Evolutionary conservation across 257 asterid species (phyloP).

Genomic region (Leptodermis oblonga): DNA sequence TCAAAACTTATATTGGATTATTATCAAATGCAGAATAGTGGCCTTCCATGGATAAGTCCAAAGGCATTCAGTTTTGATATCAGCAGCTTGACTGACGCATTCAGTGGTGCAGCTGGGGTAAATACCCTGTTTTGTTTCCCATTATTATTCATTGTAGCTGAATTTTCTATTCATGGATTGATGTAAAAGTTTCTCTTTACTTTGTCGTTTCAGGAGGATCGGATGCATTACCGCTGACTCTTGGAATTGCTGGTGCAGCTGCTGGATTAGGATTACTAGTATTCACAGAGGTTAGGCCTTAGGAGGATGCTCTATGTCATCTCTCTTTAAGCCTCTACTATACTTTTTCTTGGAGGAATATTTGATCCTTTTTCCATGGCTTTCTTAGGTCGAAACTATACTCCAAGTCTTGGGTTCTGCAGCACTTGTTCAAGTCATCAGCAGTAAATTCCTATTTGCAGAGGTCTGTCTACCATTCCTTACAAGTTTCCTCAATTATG

Average conservation of each 20-base stretch:
- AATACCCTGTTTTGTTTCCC: constrained; percentile 5
- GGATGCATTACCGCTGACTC: constrained; percentile 47
- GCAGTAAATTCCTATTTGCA: constrained; percentile 85
- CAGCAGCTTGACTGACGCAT: constrained; percentile 38
- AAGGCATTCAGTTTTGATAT: constrained; percentile 44
- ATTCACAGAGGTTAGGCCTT: constrained; percentile 94
- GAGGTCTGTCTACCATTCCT: constrained; percentile 47
- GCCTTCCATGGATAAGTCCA: constrained; percentile 84
- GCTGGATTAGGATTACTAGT: constrained; percentile 70
- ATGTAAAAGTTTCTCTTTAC: background rate
- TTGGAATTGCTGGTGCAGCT: constrained; percentile 75
- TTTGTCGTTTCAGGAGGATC: constrained; percentile 43
- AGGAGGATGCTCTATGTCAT: too few species aligned
- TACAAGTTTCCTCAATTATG: too few species aligned
- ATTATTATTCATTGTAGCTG: too few species aligned
- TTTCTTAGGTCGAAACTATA: constrained; percentile 74
- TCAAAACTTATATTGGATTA: background rate
- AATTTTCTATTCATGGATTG: too few species aligned
- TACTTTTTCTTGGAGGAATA: constrained; percentile 10
- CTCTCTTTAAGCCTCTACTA: too few species aligned
- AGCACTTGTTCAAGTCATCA: constrained; percentile 68
- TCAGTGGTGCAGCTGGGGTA: constrained; percentile 36
- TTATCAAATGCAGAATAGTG: constrained; percentile 62
- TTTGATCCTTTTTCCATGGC: constrained; percentile 6
- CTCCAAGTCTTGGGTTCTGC: constrained; percentile 89